Evolutionary conservation across 2,329 filamentous ascomycete genomes (phyloP).

Genomic region (Pseudonectria foliicola): DNA sequence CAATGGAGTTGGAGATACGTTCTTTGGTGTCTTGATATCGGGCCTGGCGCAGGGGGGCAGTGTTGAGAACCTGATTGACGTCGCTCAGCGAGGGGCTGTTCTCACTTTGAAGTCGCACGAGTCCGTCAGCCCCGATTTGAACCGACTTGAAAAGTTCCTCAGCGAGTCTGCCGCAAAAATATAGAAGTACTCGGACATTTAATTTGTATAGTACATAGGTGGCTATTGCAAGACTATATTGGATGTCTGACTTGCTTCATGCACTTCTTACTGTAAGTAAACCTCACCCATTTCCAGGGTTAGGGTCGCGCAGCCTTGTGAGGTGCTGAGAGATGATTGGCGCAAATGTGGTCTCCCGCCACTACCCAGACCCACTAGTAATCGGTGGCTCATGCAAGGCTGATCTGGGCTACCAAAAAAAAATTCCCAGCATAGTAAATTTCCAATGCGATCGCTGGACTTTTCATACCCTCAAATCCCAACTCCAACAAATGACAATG

Average conservation of each 20-base stretch:
- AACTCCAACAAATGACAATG: conserved; percentile 20
- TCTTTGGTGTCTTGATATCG: conserved; percentile 77
- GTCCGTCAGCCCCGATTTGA: conserved; percentile 58
- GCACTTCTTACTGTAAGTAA: not conserved
- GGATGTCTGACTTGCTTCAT: not conserved
- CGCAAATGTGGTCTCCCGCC: conserved; percentile 3
- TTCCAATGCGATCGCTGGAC: conserved; percentile 2
- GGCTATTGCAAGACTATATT: not conserved
- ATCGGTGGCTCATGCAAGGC: conserved; percentile 20
- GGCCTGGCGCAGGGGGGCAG: conserved; percentile 58
- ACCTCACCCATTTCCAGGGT: conserved; percentile 6
- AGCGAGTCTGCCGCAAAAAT: conserved; percentile 15
- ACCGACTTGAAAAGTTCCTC: conserved; percentile 36
- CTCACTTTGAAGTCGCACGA: conserved; percentile 69
- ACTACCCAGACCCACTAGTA: conserved; percentile 10
- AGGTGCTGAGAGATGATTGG: conserved; percentile 12
- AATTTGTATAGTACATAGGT: not conserved
- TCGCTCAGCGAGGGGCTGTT: conserved; percentile 76
- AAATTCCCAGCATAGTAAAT: conserved; percentile 19
- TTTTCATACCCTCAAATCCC: conserved; percentile 1
- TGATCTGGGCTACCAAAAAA: conserved; percentile 24
- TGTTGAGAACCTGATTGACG: conserved; percentile 57
- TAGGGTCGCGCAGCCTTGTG: conserved; percentile 16
- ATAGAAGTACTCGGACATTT: not conserved
- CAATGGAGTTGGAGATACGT: conserved; percentile 91